phyloP scores from a whole-genome alignment of 352 stramenopile species.

The Phytopythium aichiense region DNA sequence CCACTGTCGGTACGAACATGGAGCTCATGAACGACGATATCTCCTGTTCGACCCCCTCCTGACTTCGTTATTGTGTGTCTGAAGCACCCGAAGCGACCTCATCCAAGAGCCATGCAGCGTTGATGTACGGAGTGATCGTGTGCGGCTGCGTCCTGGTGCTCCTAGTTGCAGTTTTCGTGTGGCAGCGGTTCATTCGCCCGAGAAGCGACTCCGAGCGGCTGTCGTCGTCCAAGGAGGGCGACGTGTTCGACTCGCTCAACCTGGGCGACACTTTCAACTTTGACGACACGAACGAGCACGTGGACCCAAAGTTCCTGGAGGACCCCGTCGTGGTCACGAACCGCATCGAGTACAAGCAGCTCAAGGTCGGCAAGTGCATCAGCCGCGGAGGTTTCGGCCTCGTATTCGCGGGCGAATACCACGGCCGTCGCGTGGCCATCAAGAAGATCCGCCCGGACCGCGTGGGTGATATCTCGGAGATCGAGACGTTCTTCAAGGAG shows the following conservation, averaged over 20 bases:
- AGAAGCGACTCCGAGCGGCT: not conserved
- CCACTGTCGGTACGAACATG: too few relatives aligned
- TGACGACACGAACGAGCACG: slow-evolving; percentile 16
- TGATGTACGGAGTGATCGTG: too few relatives aligned
- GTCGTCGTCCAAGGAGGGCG: not conserved
- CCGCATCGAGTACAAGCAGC: slow-evolving; percentile 37
- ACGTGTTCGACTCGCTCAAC: slow-evolving; percentile 3
- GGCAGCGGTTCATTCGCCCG: not conserved
- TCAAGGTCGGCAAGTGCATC: slow-evolving; percentile 34
- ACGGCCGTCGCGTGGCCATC: slow-evolving; percentile 29
- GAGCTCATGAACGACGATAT: slow-evolving; percentile 17
- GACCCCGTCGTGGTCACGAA: slow-evolving; percentile 42
- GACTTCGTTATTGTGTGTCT: too few relatives aligned
- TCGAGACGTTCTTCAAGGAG: slow-evolving; percentile 37
- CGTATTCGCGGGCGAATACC: slow-evolving; percentile 36
- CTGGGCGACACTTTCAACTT: slow-evolving; percentile 21
- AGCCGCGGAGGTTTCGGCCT: slow-evolving; percentile 39
- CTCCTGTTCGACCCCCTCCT: slow-evolving; percentile 17
- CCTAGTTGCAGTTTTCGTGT: not conserved
- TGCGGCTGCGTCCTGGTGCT: too few relatives aligned
- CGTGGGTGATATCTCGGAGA: slow-evolving; percentile 22
- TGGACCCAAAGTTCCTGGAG: slow-evolving; percentile 23
- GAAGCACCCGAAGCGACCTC: too few relatives aligned
- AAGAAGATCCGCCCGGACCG: slow-evolving; percentile 38
- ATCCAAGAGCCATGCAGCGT: too few relatives aligned